These are phyloP conservation scores for Fusarium sp. DNA, from an alignment of 2,329 filamentous ascomycete species.

Conservation along the genomic window DNA sequence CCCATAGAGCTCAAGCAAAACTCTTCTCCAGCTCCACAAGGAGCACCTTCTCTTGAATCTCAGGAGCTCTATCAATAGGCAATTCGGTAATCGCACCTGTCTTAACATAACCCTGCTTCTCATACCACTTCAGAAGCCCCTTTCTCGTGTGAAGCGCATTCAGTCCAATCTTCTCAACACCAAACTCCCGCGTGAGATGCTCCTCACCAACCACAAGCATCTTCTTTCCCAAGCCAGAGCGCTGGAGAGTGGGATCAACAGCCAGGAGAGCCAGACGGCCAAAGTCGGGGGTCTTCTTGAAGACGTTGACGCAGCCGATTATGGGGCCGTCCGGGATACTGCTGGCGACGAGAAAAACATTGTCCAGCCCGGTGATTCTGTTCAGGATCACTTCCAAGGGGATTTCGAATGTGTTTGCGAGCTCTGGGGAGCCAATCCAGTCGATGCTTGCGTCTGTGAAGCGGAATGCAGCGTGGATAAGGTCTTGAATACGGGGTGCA, in stretches of 20 bases:
- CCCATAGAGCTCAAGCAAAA: background rate
- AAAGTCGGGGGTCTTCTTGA: conserved; percentile 40
- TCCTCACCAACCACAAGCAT: conserved; percentile 52
- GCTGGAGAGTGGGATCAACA: conserved; percentile 51
- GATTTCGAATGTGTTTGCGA: conserved; percentile 79
- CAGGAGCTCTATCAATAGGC: conserved; percentile 45
- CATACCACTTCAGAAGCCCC: conserved; percentile 55
- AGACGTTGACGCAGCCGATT: conserved; percentile 50
- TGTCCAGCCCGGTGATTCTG: conserved; percentile 54
- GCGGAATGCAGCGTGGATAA: conserved; percentile 58
- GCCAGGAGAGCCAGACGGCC: conserved; percentile 55
- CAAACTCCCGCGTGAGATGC: conserved; percentile 50
- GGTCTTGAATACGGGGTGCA: conserved; percentile 52
- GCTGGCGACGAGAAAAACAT: conserved; percentile 51
- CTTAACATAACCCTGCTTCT: conserved; percentile 51
- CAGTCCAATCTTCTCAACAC: conserved; percentile 48
- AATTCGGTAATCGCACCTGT: conserved; percentile 54
- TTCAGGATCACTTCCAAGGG: conserved; percentile 75
- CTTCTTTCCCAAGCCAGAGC: conserved; percentile 52
- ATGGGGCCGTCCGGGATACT: conserved; percentile 26
- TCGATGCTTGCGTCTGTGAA: conserved; percentile 54
- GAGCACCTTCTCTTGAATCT: conserved; percentile 46
- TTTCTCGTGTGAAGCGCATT: conserved; percentile 54
- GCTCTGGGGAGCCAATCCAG: conserved; percentile 57
- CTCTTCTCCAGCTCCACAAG: conserved; percentile 56